Percentiles rank a stretch among this genome's conserved stretches.
phyloP scores from a whole-genome alignment of 768 basidiomycete species.

The Gautieria morchelliformis region DNA sequence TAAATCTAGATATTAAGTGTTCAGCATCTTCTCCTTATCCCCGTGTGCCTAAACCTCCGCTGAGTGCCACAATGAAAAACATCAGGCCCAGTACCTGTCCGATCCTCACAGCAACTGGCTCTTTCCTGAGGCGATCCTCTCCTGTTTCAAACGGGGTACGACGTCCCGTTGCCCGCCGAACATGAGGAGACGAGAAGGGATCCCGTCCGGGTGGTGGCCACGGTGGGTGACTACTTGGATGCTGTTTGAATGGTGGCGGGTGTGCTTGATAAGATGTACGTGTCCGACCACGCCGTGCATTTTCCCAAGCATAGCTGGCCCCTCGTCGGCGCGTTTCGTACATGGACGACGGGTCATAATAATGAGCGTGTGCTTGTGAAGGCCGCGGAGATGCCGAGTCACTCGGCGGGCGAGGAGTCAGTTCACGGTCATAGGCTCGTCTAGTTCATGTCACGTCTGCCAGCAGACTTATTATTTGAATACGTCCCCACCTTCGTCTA shows the following conservation, averaged over 20 bases:
- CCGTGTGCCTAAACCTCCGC: constrained; percentile 9
- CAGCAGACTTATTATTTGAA: neutral
- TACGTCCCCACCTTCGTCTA: constrained; percentile 28
- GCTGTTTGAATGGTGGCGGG: constrained; percentile 11
- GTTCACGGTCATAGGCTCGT: constrained; percentile 24
- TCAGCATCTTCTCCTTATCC: too few relatives aligned
- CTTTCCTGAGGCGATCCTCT: constrained; percentile 13
- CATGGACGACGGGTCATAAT: constrained; percentile 12
- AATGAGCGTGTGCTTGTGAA: constrained; percentile 7
- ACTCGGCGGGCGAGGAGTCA: neutral
- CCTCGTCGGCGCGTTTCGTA: constrained; percentile 24
- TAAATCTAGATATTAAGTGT: too few relatives aligned
- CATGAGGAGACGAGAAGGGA: constrained; percentile 19
- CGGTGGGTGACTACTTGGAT: constrained; percentile 3
- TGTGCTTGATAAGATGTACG: neutral
- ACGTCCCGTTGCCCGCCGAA: constrained; percentile 17
- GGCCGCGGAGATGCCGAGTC: neutral
- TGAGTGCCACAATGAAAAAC: constrained; percentile 18
- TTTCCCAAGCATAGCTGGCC: constrained; percentile 30
- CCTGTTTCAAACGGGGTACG: constrained; percentile 4
- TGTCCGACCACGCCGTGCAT: constrained; percentile 1
- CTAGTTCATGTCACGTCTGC: constrained; percentile 11
- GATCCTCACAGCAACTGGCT: constrained; percentile 15
- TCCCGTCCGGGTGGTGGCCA: constrained; percentile 10
- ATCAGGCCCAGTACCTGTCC: constrained; percentile 20